Evolutionary conservation across 345 rosid species (phyloP).

Genomic region (Citrus glauca): DNA sequence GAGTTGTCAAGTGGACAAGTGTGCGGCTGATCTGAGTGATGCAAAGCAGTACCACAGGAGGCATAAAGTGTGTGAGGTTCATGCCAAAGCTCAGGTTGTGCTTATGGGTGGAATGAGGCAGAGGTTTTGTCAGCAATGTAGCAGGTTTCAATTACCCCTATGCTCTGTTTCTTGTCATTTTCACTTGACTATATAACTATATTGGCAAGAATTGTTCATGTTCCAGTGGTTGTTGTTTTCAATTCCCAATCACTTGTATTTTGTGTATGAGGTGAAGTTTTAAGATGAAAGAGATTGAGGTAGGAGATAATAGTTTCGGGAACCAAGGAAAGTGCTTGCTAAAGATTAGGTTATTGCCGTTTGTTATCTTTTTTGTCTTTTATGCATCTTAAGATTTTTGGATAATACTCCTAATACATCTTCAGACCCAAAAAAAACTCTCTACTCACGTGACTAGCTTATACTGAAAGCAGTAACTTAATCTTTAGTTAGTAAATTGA

Average conservation of each 20-base stretch:
- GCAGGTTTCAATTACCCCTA: slow-evolving; percentile 42
- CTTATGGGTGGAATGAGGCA: slow-evolving; percentile 53
- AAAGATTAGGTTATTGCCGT: neutral
- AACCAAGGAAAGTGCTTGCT: neutral
- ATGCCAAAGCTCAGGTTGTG: slow-evolving; percentile 70
- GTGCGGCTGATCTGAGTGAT: slow-evolving; percentile 50
- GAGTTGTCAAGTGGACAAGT: slow-evolving; percentile 67
- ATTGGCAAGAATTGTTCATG: neutral
- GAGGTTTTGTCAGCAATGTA: slow-evolving; percentile 85
- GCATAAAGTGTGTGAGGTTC: slow-evolving; percentile 76
- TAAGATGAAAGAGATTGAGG: neutral
- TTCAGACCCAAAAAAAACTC: neutral
- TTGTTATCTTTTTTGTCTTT: neutral
- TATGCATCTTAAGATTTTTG: neutral
- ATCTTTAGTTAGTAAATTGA: neutral
- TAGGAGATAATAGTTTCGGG: slow-evolving; percentile 5
- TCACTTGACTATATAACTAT: too few species aligned
- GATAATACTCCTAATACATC: neutral
- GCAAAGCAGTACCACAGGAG: slow-evolving; percentile 60
- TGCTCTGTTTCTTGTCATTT: too few species aligned
- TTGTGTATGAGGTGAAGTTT: neutral
- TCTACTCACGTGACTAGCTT: neutral
- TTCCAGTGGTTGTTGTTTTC: neutral
- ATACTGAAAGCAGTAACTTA: neutral
- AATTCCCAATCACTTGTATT: neutral